Evolutionary conservation across 768 basidiomycete genomes (phyloP).

Genomic region (Guyanaporus albipodus): DNA sequence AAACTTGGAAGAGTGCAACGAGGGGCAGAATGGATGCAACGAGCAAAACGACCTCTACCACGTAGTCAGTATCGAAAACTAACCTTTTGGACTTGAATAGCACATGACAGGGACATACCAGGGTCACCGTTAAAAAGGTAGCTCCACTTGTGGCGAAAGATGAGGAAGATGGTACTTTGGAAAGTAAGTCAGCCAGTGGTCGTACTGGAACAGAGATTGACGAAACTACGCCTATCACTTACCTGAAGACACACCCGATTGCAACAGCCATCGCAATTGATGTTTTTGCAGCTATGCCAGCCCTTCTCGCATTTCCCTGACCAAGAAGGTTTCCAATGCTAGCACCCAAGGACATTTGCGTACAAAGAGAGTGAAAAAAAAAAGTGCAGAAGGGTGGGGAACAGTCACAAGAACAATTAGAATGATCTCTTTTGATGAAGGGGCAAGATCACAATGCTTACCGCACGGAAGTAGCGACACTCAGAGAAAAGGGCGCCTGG

Average conservation of each 20-base stretch:
- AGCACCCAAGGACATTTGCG: neutral
- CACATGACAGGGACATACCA: slow-evolving; percentile 39
- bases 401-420: neutral
- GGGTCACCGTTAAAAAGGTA: slow-evolving; percentile 71
- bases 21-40: slow-evolving; percentile 69
- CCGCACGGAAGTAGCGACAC: slow-evolving; percentile 84
- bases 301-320: slow-evolving; percentile 69
- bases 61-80: neutral
- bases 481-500: slow-evolving; percentile 80
- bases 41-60: slow-evolving; percentile 40
- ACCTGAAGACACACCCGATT: slow-evolving; percentile 69
- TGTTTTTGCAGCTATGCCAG: slow-evolving; percentile 61
- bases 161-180: slow-evolving; percentile 48
- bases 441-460: slow-evolving; percentile 30
- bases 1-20: slow-evolving; percentile 78
- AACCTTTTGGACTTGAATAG: neutral
- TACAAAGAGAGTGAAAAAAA: neutral
- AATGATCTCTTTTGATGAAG: neutral
- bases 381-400: neutral
- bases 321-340: slow-evolving; percentile 90
- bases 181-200: neutral
- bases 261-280: slow-evolving; percentile 62
- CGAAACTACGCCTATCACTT: slow-evolving; percentile 3
- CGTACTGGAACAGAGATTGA: neutral
- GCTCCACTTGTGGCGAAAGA: slow-evolving; percentile 65